Evolutionary conservation across 1,284 basidiomycete species (phyloP), one percentile per base, ranked within the genome.

Genomic region (Marasmius tenuissimus): DNA sequence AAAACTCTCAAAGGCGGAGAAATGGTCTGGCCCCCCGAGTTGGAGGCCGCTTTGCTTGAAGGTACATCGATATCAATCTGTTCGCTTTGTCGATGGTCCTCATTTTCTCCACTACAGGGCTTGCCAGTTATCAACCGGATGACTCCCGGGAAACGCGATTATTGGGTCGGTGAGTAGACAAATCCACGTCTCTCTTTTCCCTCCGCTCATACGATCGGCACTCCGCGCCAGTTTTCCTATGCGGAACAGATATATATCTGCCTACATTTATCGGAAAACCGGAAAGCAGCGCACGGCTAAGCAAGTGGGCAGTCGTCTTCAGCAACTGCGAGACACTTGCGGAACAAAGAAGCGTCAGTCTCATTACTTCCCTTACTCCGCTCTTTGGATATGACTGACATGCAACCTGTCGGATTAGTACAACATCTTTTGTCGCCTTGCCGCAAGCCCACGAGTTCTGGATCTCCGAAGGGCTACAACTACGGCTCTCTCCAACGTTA

Each of bases 41-140:
- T 92, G 59, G 90, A 92, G 76, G 87, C 85, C 47, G 87, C 87
- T 58, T 78, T 92, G 65, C 81, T 92, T 61, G 86, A 90, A 81
- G 89, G 89, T 88, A 66, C 39, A 74, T 66, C 27, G 27, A 27
- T 27, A 27, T 18, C 45, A 14, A n/a, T 47, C 20, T 10, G 33
- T 47, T 42, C 2, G 11, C n/a, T 16, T 18, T n/a, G 1, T 51
- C 18, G 20, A 57, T 63, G 52, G 47, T 40, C 59, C 60, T 59
- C 63, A 61, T 59, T 20, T 54, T 57, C 53, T 58, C 42, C 60
- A 45, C 16, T 18, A 14, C 60, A 87, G 85, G 85, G 14, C 79
- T 91, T 33, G 84, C 88, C 67, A 82, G 82, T 60, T 91, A 91
- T 68, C 80, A 83, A 61, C 89, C 88, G 40, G 83, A 86, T 65